A percentile compares a stretch with the other conserved stretches of the same genome.
Evolutionary conservation across 169 alveolate species (phyloP).

Genomic region (Eimeria zaria): DNA sequence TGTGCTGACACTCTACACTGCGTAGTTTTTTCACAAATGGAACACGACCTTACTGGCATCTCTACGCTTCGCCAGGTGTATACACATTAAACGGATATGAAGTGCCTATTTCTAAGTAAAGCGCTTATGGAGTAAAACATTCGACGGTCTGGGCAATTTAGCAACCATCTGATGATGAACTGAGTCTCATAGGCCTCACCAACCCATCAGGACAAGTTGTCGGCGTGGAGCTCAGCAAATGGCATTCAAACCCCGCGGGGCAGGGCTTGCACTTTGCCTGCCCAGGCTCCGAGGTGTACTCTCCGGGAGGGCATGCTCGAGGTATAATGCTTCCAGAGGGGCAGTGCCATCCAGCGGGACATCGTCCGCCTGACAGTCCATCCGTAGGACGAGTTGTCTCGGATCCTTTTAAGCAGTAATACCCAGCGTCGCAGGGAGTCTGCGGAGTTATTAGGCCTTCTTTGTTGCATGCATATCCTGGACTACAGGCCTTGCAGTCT

Average conservation of each 20-base stretch:
- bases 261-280: constrained; percentile 54
- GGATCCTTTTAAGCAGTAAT: constrained; percentile 59
- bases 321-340: constrained; percentile 67
- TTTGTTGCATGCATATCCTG: constrained; percentile 64
- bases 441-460: constrained; percentile 30
- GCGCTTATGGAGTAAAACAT: not conserved
- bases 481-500: constrained; percentile 73
- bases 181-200: constrained; percentile 14
- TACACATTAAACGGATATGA: not conserved
- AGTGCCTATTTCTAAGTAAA: not conserved
- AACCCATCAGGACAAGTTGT: constrained; percentile 35
- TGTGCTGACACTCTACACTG: not conserved
- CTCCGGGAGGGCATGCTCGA: constrained; percentile 63
- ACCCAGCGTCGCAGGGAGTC: constrained; percentile 60
- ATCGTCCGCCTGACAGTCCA: constrained; percentile 46
- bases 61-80: not conserved
- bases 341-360: constrained; percentile 80
- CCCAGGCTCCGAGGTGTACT: constrained; percentile 29
- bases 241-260: constrained; percentile 72
- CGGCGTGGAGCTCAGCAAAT: constrained; percentile 25
- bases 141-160: not conserved
- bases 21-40: no score
- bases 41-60: not conserved
- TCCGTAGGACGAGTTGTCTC: constrained; percentile 34
- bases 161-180: not conserved